A percentile compares a stretch with the other conserved stretches of the same genome.
Evolutionary conservation across 768 basidiomycete genomes (phyloP).

Genomic region (Rhizopogon sp.): DNA sequence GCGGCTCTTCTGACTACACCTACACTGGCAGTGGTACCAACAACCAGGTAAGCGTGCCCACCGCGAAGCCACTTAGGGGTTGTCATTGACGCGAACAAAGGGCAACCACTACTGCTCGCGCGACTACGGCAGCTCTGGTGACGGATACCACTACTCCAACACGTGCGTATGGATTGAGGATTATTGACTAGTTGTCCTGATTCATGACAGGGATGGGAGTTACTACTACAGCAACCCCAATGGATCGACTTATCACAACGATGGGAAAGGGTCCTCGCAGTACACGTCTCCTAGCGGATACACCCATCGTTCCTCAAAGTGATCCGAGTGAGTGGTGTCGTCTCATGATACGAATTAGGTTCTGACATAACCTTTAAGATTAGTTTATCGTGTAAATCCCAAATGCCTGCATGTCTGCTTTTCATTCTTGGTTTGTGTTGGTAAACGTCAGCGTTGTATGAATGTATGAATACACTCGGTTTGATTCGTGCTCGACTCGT

Average conservation of each 20-base stretch:
- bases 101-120: conserved; percentile 62
- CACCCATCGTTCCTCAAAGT: conserved; percentile 21
- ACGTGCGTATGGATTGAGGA: conserved; percentile 26
- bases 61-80: not conserved
- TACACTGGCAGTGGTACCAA: conserved; percentile 50
- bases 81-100: conserved; percentile 21
- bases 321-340: not conserved
- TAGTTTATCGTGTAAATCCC: not conserved
- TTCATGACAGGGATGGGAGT: conserved; percentile 38
- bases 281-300: conserved; percentile 45
- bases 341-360: not conserved
- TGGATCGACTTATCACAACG: conserved; percentile 57
- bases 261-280: conserved; percentile 37
- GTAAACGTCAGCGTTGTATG: not conserved
- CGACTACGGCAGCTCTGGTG: conserved; percentile 35
- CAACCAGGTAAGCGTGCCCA: conserved; percentile 32
- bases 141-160: conserved; percentile 62
- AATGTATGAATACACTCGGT: not conserved
- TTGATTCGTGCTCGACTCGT: not conserved
- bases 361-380: not conserved
- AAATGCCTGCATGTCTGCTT: not conserved
- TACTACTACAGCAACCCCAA: conserved; percentile 64
- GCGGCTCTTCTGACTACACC: conserved; percentile 21
- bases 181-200: not conserved
- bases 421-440: not conserved